Evolutionary conservation across 2,329 filamentous ascomycete species (phyloP), one percentile per base, ranked within the genome.

Genomic region (Dryadomyces quercus-mongolicae): DNA sequence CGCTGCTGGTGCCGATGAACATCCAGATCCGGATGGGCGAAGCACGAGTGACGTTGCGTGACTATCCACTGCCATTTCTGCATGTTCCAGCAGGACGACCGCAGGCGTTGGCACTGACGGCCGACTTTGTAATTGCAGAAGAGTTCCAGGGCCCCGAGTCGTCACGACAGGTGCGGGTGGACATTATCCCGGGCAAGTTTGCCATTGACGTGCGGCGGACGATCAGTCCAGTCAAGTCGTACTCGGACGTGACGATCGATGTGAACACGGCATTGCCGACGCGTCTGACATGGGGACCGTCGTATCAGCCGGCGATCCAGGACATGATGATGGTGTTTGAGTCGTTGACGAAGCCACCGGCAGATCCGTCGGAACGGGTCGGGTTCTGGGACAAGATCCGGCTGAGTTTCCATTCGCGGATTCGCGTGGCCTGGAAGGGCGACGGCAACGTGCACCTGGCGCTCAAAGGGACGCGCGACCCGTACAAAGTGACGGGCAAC

Each of bases 271-370:
- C 85, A 53, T 81, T 92, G 56, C 88, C 94, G 2, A 98, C 93
- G 0, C 83, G 88, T 47, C 92, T 98, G 53, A 96, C 92, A 0
- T 98, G 93, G 94, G 91, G 91, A 8, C 91, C 93, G 48, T 95
- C 91, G 2, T 98, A 97, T 64, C 94, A 98, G 64, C 93, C 94
- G 31, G 92, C 92, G 1, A 92, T 98, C 50, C 93, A 98, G 67
- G 94, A 98, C 65, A 95, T 97, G 86, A 98, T 98, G 93, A 96
- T 97, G 80, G 91, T 91, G 25, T 87, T 98, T 57, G 93, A 98
- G 69, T 92, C 88, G 2, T 97, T 98, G 66, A 96, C 92, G 1
- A 98, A 98, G 66, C 89, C 92, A 8, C 91, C 92, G 59, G 76
- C 96, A 31, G 94, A 98, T 66, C 86, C 88, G 1, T 97, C 93